Base-by-base conservation (phyloP, 2,329 filamentous ascomycete genomes). In the Fusarium tricinctum region DNA sequence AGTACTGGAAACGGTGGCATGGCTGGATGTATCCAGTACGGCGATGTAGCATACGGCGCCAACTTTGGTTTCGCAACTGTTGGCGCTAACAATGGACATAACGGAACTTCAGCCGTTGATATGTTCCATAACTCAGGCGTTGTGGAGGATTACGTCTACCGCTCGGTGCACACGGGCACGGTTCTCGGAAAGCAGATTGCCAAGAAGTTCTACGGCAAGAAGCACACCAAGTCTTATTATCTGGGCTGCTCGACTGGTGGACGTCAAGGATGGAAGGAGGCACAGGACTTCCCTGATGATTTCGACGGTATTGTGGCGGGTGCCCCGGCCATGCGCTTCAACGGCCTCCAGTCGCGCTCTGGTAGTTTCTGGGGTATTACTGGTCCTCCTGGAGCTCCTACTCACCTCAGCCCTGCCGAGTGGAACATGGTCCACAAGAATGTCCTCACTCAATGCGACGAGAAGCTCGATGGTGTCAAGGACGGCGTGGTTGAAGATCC, bases 211-310 rank as follows among this genome's bases (percentile, higher is more conserved):
- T 89, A 89, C 64, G 76, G 77, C 6, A 59, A 66, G 19, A 20
- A 47, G 0, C 75, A 79, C 1, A 76, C 77, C 4, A 84, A 84
- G 63, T 83, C 81, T 4, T 89, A 89, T 74, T 89, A 85, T 66
- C 75, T 84, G 7, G 88, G 88, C 15, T 89, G 88, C 73, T 89
- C 86, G 0, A 85, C 85, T 0, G 88, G 88, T 22, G 87, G 88
- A 4, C 80, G 88, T 1, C 85, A 89, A 74, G 88, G 86, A 13
- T 78, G 87, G 43, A 85, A 85, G 58, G 82, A 83, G 22, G 82
- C 85, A 0, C 82, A 89, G 68, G 72, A 78, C 17, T 88, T 83
- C 67, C 86, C 88, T 0, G 79, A 84, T 0, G 86, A 88, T 55
- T 89, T 88, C 50, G 86, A 89, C 58, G 83, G 84, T 20, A 78